Conservation (phyloP, 768 basidiomycete species). For the Naganishia randhawae region DNA sequence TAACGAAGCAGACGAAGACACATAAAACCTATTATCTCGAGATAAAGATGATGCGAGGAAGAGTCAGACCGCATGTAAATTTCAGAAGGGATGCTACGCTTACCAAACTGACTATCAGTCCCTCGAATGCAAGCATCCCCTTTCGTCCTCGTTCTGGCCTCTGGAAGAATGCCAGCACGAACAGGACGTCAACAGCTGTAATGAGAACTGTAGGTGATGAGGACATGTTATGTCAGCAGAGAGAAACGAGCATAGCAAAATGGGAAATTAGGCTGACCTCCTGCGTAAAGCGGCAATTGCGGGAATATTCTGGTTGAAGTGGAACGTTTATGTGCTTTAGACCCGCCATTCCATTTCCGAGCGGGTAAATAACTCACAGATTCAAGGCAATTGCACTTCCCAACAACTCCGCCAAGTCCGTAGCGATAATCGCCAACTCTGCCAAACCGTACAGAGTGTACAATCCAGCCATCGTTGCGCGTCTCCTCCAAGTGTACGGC, state of each 20-base stretch:
- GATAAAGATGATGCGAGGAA: neutral
- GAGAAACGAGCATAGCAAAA: neutral
- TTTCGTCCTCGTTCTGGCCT: constrained; percentile 37
- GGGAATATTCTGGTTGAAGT: constrained; percentile 47
- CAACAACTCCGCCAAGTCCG: constrained; percentile 75
- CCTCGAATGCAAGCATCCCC: constrained; percentile 51
- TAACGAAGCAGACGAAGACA: constrained; percentile 71
- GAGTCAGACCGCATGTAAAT: neutral
- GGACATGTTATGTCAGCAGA: neutral
- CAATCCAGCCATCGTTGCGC: constrained; percentile 29
- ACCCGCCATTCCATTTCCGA: too few relatives aligned
- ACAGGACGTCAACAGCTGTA: constrained; percentile 49
- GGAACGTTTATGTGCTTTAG: too few relatives aligned
- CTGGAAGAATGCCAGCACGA: constrained; percentile 51
- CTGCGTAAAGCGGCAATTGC: constrained; percentile 47
- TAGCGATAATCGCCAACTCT: constrained; percentile 70
- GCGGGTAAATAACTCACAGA: constrained; percentile 50
- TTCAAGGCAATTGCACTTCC: constrained; percentile 76
- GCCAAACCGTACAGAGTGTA: constrained; percentile 48
- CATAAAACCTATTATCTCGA: constrained; percentile 52
- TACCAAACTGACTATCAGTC: constrained; percentile 48
- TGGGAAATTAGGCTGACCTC: constrained; percentile 22
- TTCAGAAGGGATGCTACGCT: neutral
- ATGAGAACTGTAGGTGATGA: constrained; percentile 40
- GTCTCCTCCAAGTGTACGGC: constrained; percentile 19